Evolutionary conservation across 2,329 filamentous ascomycete species (phyloP).

Genomic region (Apiospora sp.): DNA sequence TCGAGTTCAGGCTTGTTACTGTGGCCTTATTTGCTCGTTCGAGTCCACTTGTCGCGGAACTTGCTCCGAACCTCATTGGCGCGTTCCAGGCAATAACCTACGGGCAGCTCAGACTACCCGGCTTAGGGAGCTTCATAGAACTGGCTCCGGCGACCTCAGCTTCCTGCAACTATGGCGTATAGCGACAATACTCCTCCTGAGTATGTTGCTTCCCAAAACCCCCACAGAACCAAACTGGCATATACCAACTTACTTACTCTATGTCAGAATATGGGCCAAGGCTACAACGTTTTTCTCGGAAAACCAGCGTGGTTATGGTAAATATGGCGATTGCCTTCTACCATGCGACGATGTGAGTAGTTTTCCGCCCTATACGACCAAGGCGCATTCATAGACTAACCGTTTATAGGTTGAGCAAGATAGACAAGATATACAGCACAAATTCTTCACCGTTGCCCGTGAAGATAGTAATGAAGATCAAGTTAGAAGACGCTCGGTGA

Average conservation of each 20-base stretch:
- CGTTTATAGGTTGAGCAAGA: constrained; percentile 67
- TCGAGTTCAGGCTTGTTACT: not conserved
- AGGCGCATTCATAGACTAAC: not conserved
- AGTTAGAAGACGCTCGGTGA: constrained; percentile 27
- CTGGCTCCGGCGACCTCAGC: not conserved
- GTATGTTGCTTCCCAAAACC: not conserved
- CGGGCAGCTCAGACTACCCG: not conserved
- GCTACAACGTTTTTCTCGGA: constrained; percentile 47
- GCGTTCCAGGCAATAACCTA: constrained; percentile 1
- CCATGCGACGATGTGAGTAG: constrained; percentile 77
- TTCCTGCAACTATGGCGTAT: not conserved
- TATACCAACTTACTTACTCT: constrained; percentile 35
- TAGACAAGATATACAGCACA: constrained; percentile 83
- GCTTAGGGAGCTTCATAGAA: not conserved
- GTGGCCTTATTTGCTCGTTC: constrained; percentile 1
- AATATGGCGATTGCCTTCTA: constrained; percentile 73
- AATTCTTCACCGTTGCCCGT: constrained; percentile 74
- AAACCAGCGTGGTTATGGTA: constrained; percentile 75
- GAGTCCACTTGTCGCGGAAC: not conserved
- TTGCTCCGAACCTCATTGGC: not conserved
- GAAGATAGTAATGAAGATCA: constrained; percentile 41
- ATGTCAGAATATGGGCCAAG: constrained; percentile 40
- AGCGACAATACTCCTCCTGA: not conserved
- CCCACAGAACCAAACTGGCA: not conserved
- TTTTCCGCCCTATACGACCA: not conserved